These are phyloP conservation scores for Pleurotus platypus DNA, from an alignment of 768 basidiomycete genomes.

Conservation along the genomic window DNA sequence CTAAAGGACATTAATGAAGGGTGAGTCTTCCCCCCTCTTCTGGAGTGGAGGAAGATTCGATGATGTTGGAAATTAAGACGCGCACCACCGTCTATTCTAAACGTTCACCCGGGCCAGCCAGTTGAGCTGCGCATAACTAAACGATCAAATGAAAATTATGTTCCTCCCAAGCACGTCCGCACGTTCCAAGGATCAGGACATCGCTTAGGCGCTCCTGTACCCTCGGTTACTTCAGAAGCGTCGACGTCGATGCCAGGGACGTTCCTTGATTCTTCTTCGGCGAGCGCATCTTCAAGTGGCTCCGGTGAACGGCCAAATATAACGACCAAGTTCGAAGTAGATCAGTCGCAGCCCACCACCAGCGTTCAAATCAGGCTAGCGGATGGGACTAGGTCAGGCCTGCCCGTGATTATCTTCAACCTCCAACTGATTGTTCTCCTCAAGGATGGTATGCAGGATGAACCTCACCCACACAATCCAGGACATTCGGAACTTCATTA, in stretches of 20 bases:
- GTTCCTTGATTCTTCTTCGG: slow-evolving; percentile 38
- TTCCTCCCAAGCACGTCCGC: slow-evolving; percentile 45
- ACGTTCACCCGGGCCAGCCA: slow-evolving; percentile 71
- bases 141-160: slow-evolving; percentile 69
- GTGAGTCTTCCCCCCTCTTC: slow-evolving; percentile 29
- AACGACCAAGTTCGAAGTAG: slow-evolving; percentile 71
- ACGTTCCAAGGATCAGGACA: slow-evolving; percentile 75
- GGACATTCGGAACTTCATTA: slow-evolving; percentile 84
- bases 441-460: slow-evolving; percentile 79
- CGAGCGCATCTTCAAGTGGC: slow-evolving; percentile 18
- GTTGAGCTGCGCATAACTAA: slow-evolving; percentile 81
- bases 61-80: slow-evolving; percentile 36
- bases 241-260: slow-evolving; percentile 52
- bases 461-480: slow-evolving; percentile 87
- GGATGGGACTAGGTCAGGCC: slow-evolving; percentile 77
- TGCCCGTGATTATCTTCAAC: background rate
- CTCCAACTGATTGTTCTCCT: background rate
- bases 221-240: slow-evolving; percentile 21
- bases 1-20: slow-evolving; percentile 78
- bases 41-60: too few species aligned
- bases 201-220: slow-evolving; percentile 78
- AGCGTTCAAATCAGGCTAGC: slow-evolving; percentile 88
- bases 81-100: slow-evolving; percentile 75
- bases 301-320: slow-evolving; percentile 31
- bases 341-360: slow-evolving; percentile 78